Evolutionary conservation across 176 grass and related monocot species (phyloP), one percentile per base, ranked within the genome.

Genomic region (Phragmites australis): DNA sequence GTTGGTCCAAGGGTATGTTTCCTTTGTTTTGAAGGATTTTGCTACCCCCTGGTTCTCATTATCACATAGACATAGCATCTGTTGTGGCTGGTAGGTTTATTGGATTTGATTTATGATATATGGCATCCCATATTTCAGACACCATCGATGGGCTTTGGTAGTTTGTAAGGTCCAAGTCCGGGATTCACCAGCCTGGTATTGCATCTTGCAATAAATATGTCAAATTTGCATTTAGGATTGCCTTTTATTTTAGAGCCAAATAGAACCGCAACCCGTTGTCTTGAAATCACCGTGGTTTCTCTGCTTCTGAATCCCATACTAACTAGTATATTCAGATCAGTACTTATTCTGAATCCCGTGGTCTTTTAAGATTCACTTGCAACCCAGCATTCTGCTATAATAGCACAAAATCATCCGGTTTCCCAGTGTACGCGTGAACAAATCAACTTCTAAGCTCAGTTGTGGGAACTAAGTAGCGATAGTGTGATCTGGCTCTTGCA

Each of bases 1-100:
- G 76, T 93, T 67, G 97, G 97, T 71, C 93, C 93, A 62, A 94
- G 90, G 93, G 96, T 99, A 89, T 2, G 70, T 89, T 42, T 71
- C 41, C 44, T 58, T 76, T 80, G 39, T 59, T 46, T 52, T 57
- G 25, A 47, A 57, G 34, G 13, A 41, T 50, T 29, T 55, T 57
- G 25, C 25, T 32, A 67, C 21, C 2, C 43, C 6, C 10, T 12
- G n/a, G n/a, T 41, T 79, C 29, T 41, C 12, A 55, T 22, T 69
- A 49, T 65, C 31, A 3, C 32, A 4, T 54, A 32, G n/a, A n/a
- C n/a, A n/a, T n/a, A n/a, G n/a, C n/a, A n/a, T n/a, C n/a, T n/a
- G n/a, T n/a, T n/a, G n/a, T n/a, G n/a, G n/a, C n/a, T n/a, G n/a
- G n/a, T n/a, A n/a, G n/a, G n/a, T n/a, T n/a, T n/a, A n/a, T n/a